Evolutionary conservation across 2,329 filamentous ascomycete genomes (phyloP), one percentile per base, ranked within the genome.

Genomic region (Phyllosticta ampelicida): DNA sequence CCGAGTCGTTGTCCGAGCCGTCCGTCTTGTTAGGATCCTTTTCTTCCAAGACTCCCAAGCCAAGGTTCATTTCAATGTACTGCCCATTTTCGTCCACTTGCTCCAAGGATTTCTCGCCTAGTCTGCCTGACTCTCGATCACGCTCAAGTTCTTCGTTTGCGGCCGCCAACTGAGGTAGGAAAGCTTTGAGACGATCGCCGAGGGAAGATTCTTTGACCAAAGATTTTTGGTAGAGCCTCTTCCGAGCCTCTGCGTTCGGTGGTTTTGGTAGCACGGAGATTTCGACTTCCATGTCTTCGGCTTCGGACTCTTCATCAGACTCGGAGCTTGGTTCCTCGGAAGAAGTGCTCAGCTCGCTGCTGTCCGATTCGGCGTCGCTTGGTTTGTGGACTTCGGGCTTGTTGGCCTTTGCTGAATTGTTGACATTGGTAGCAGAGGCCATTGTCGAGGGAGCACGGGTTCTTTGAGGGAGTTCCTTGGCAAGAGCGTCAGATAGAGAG

Each of bases 1-100:
- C 64, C 2, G 65, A 63, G 10, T 60, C 60, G 8, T 44, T 6
- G 8, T 44, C 63, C 36, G 61, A 60, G 19, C 59, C 55, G 9
- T 65, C 62, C 36, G 61, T 61, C 23, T 62, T 65, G 48, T 68
- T 62, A 0, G 65, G 63, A 48, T 71, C 67, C 60, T 72, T 66
- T 59, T 73, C 68, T 64, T 77, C 71, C 2, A 77, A 66, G 13
- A 77, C 74, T n/a, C 75, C 75, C 36, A 77, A 68, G 20, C 75
- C 75, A n/a, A 77, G 72, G 61, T 76, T 65, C 73, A 74, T 73
- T 60, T 75, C 73, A 58, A 74, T 74, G 53, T 74, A 72, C 36
- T 68, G 65, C 18, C 63, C 64, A 10, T 62, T 64, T 13, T 66
- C 69, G 1, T 66, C 66, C 9, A 60, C 61, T 50, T 64, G 66